Evolutionary conservation across 768 basidiomycete genomes (phyloP).

Genomic region (Albatrellus ellisii): DNA sequence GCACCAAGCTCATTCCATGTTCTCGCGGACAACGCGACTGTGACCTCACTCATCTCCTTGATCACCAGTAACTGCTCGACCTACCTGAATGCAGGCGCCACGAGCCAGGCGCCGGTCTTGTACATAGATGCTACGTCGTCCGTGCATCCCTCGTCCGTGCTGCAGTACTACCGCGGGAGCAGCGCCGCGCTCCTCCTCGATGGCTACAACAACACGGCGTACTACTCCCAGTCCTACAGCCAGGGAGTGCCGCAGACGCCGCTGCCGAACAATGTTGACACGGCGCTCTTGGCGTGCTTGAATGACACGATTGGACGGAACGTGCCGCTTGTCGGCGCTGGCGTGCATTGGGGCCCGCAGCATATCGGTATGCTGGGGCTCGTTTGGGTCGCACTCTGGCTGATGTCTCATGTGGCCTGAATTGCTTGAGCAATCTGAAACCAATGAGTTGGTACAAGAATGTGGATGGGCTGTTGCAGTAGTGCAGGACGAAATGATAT

Average conservation of each 20-base stretch:
- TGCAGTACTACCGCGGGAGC: constrained; percentile 18
- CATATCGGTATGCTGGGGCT: neutral
- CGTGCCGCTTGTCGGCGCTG: constrained; percentile 39
- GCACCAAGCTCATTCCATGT: constrained; percentile 24
- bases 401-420: too few species aligned
- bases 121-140: constrained; percentile 5
- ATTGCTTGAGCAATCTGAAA: too few species aligned
- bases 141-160: constrained; percentile 16
- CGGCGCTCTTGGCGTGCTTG: constrained; percentile 37
- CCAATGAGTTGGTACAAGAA: too few species aligned
- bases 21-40: constrained; percentile 23
- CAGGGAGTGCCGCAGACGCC: constrained; percentile 27
- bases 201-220: constrained; percentile 19
- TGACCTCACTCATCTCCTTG: constrained; percentile 20
- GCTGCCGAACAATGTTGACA: constrained; percentile 39
- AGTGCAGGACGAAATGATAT: too few species aligned
- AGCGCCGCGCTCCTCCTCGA: constrained; percentile 16
- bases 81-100: constrained; percentile 6
- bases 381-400: neutral
- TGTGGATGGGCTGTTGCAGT: too few species aligned
- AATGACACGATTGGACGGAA: constrained; percentile 48
- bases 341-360: constrained; percentile 1
- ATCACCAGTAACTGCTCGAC: constrained; percentile 19
- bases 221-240: too few species aligned
- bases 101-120: constrained; percentile 8